phyloP scores from a whole-genome alignment of 2,329 filamentous ascomycete species.

The Fulvia fulva region DNA sequence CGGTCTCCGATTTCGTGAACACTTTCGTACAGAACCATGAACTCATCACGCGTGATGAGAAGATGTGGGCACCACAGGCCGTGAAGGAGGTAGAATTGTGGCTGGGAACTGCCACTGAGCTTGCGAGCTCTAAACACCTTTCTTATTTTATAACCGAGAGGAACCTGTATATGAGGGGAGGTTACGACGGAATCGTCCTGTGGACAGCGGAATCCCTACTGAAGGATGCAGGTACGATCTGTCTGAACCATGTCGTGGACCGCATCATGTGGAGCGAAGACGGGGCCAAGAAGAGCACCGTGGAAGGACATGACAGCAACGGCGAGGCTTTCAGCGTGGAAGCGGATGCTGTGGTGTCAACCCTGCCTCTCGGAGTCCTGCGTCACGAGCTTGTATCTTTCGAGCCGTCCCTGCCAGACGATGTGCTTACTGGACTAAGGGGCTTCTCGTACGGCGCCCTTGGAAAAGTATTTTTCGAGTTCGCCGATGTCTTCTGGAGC shows the following conservation, averaged over 20 bases:
- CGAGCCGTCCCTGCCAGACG: conserved; percentile 36
- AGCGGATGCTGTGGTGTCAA: conserved; percentile 40
- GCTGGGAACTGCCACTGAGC: conserved; percentile 41
- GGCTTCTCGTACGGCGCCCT: conserved; percentile 41
- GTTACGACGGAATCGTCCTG: conserved; percentile 43
- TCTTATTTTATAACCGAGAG: conserved; percentile 44
- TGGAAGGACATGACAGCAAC: conserved; percentile 26
- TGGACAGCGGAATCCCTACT: conserved; percentile 39
- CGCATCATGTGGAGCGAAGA: conserved; percentile 38
- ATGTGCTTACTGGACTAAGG: conserved; percentile 37
- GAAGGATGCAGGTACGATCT: conserved; percentile 33
- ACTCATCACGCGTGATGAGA: conserved; percentile 41
- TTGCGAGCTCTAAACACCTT: conserved; percentile 42
- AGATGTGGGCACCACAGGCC: conserved; percentile 43
- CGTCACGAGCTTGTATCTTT: conserved; percentile 41
- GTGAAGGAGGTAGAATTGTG: conserved; percentile 43
- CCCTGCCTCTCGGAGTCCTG: conserved; percentile 39
- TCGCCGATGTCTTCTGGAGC: conserved; percentile 43
- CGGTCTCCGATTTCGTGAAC: conserved; percentile 39
- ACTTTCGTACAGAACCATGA: conserved; percentile 41
- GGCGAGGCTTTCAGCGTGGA: conserved; percentile 27
- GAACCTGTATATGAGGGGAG: conserved; percentile 46
- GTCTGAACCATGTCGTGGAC: conserved; percentile 39
- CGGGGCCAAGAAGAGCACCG: conserved; percentile 22
- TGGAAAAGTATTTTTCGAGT: conserved; percentile 45